Base-by-base conservation (phyloP, 2,329 filamentous ascomycete species). In the Calonectria naviculata region DNA sequence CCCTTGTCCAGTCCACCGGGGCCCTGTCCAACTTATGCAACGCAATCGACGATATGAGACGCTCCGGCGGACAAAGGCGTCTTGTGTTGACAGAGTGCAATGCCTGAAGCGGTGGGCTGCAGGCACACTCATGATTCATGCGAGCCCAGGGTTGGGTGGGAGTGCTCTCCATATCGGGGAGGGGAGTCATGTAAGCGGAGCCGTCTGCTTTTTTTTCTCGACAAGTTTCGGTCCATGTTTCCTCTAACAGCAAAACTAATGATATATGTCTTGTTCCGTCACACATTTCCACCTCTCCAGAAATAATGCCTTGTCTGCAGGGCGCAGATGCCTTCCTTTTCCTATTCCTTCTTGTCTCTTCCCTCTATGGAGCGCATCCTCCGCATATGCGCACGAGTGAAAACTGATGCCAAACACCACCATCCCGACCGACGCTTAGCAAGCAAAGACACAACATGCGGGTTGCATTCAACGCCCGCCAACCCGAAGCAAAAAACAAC, bases 11-110 rank as follows among this genome's bases (percentile, higher is more conserved):
- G 65, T 38, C 41, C 34, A 34, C 36, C 21, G 29, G 21, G 34
- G 34, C 36, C 52, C 34, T 38, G 52, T 17, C 52, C 34, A 38
- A 24, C 34, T 19, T 49, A 69, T 69, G 67, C 61, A 69, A 60
- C 61, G 61, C 67, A 69, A 69, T 65, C 67, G 67, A 47, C 61
- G 61, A 65, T 49, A 47, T 58, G 61, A 60, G 49, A 63, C 24
- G 52, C 58, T 31, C 47, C 67, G 29, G 47, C 42, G 46, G 56
- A 65, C 42, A 7, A 36, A 65, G 34, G 28, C 41, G 52, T 26
- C 31, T 36, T 60, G 38, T 54, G 9, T 24, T 63, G 42, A 49
- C 38, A 31, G 54, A 54, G 52, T 5, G 26, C 17, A 41, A 29
- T 62, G 36, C 54, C 46, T 19, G 31, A 70, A 66, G 29, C 29